Percentiles rank a stretch among this genome's conserved stretches.
These are phyloP conservation scores for Rhododendron mucronatum DNA, from an alignment of 148 eudicot species.

Conservation along the genomic window DNA sequence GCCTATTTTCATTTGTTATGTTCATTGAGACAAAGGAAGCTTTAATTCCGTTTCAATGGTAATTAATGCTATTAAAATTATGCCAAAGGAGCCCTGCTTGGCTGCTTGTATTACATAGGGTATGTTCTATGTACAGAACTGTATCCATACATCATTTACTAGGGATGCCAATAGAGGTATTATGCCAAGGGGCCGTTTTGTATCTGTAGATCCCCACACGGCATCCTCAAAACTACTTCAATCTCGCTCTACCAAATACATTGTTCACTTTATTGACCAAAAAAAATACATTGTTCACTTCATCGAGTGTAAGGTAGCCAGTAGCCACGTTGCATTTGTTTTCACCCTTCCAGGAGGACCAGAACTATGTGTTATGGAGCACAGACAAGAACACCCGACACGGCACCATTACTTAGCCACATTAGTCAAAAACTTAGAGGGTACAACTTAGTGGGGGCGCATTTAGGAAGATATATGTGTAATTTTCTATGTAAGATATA, in stretches of 20 bases:
- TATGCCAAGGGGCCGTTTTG: not conserved
- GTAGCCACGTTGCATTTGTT: not conserved
- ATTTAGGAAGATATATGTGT: not conserved
- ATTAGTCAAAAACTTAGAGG: not conserved
- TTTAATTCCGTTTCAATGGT: no score
- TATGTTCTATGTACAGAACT: no score
- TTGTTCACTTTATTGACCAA: not conserved
- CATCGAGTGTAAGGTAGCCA: not conserved
- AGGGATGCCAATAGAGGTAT: not conserved
- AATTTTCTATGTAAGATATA: not conserved
- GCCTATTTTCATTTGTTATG: no score
- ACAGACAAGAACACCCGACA: not conserved
- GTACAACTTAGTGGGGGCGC: not conserved
- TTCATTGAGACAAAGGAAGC: no score
- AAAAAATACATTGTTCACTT: not conserved
- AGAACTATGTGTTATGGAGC: not conserved
- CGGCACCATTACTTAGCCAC: no score
- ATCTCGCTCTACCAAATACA: not conserved
- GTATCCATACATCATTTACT: no score
- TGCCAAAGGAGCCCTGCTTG: no score
- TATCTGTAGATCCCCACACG: not conserved
- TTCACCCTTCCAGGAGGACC: not conserved
- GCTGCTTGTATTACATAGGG: no score
- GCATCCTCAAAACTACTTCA: not conserved
- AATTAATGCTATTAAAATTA: no score